A percentile compares a stretch with the other conserved stretches of the same genome.
Conservation (phyloP, 2,329 filamentous ascomycete species). For the Ustilaginoidea virens region DNA sequence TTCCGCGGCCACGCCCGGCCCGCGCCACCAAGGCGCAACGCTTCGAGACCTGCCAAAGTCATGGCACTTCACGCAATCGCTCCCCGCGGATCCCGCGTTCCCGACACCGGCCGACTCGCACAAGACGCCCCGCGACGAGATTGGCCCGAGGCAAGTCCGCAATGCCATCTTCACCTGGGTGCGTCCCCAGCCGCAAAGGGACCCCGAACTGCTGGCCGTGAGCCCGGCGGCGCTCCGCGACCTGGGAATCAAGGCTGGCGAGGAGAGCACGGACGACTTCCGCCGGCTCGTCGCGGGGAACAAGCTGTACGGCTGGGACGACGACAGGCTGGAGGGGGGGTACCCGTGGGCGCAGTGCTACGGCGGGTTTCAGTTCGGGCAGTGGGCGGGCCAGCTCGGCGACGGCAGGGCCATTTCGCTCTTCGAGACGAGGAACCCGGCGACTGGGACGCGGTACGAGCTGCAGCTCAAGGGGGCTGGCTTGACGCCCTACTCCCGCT, state of each 20-base stretch:
- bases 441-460: constrained; percentile 63
- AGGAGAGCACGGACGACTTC: constrained; percentile 60
- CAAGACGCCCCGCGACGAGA: constrained; percentile 57
- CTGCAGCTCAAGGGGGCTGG: constrained; percentile 91
- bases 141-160: constrained; percentile 71
- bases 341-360: constrained; percentile 99
- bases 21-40: constrained; percentile 15
- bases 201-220: constrained; percentile 67
- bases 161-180: constrained; percentile 84
- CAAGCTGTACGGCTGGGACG: constrained; percentile 64
- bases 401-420: constrained; percentile 90
- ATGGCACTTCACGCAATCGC: constrained; percentile 46
- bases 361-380: constrained; percentile 66
- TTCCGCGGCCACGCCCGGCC: constrained; percentile 12
- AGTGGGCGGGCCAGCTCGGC: constrained; percentile 91
- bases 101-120: constrained; percentile 73
- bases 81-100: constrained; percentile 65
- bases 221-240: constrained; percentile 67
- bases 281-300: constrained; percentile 67
- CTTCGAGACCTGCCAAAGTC: constrained; percentile 46
- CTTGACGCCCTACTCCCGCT: constrained; percentile 84
- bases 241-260: constrained; percentile 56
- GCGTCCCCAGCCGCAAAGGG: constrained; percentile 55
- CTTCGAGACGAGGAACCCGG: constrained; percentile 72
- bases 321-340: constrained; percentile 48